Evolutionary conservation across 768 basidiomycete species (phyloP).

Genomic region (Leccinum longicurvipes): DNA sequence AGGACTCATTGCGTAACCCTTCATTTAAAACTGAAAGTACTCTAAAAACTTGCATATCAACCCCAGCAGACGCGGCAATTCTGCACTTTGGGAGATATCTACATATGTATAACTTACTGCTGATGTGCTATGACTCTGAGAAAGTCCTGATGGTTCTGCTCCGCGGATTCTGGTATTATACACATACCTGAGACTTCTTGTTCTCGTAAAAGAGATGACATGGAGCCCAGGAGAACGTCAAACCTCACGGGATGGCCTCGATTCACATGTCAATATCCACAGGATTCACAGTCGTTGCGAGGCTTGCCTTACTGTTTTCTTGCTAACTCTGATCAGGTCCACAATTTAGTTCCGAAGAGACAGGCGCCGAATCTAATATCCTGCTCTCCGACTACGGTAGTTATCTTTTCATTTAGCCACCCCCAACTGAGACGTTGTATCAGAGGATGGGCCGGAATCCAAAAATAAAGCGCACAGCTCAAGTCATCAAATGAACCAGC

Average conservation of each 20-base stretch:
- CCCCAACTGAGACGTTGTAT: not conserved
- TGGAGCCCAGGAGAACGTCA: not conserved
- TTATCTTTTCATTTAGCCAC: not conserved
- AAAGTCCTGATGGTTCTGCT: not conserved
- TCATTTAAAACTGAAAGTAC: not conserved
- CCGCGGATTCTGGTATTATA: not conserved
- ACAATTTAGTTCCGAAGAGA: slow-evolving; percentile 33
- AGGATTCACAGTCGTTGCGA: not conserved
- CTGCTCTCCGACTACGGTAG: not conserved
- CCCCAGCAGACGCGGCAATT: not conserved
- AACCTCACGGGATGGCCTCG: not conserved
- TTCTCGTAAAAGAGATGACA: not conserved
- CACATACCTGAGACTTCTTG: not conserved
- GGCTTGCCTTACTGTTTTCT: slow-evolving; percentile 44
- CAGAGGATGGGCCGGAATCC: not conserved
- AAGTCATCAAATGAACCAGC: not conserved
- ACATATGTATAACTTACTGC: not conserved
- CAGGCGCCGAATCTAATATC: slow-evolving; percentile 31
- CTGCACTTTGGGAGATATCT: not conserved
- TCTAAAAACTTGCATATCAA: not conserved
- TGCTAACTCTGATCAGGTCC: slow-evolving; percentile 23
- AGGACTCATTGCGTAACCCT: not conserved
- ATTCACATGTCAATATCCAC: not conserved
- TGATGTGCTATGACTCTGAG: not conserved
- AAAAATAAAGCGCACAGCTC: not conserved